Evolutionary conservation across 768 basidiomycete species (phyloP), one percentile per base, ranked within the genome.

Genomic region (Lyophyllum atratum): DNA sequence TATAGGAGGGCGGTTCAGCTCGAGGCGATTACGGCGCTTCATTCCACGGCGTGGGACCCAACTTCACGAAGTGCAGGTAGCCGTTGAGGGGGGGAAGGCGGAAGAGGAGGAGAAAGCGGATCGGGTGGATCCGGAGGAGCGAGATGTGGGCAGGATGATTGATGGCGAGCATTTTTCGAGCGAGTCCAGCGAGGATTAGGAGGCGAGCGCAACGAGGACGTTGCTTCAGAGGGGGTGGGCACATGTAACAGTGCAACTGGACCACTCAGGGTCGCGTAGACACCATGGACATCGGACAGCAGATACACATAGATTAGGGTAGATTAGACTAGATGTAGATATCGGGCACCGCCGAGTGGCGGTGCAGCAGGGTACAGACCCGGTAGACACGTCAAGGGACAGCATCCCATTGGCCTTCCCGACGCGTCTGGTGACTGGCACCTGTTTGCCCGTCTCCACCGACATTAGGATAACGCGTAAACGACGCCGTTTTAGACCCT

Each of bases 11-110:
- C 37, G 44, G 5, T 64, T 55, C 53, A 64, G 57, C 39, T 56
- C 62, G 2, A 4, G 62, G n/a, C 24, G 57, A 28, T 46, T 69
- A 1, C 43, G 62, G 2, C 31, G 49, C 12, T 69, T 67, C 40
- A 63, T 60, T n/a, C 64, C 66, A 7, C 24, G 60, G 14, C 33
- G 31, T 1, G 66, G 68, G 4, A 63, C 64, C 26, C 40, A 49
- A 24, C 53, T 69, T 14, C 58, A 60, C 21, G 49, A 49, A 47
- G 57, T 48, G 39, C 62, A 65, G 39, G 52, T 44, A 1, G 42
- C 40, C 21, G 45, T 52, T 1, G 15, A 60, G 29, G 59, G 37
- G 45, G 47, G 26, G 17, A 25, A 14, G 26, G 6, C 5, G 17
- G 8, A 25, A 40, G 19, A 45, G 24, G 25, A 39, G 22, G 33